Conservation (phyloP, 768 basidiomycete species). For the Ramaria rubella region DNA sequence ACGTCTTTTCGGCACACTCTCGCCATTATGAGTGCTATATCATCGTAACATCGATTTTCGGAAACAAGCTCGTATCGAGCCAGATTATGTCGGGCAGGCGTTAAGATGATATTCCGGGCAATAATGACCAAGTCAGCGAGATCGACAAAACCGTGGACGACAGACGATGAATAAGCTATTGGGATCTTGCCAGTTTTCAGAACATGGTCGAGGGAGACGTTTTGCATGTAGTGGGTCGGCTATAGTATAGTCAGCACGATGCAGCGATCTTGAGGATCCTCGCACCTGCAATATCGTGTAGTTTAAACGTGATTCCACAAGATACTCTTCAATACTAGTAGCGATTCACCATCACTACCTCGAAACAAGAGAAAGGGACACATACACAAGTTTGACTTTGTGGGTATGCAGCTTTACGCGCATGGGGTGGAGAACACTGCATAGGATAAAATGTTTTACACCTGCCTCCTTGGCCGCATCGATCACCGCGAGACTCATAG, state of each 20-base stretch:
- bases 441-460: slow-evolving; percentile 26
- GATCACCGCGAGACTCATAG: slow-evolving; percentile 27
- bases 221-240: slow-evolving; percentile 8
- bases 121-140: slow-evolving; percentile 26
- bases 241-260: not conserved
- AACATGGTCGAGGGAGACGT: not conserved
- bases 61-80: slow-evolving; percentile 31
- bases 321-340: slow-evolving; percentile 25
- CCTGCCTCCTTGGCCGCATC: slow-evolving; percentile 26
- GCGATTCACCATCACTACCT: not conserved
- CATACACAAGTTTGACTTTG: not conserved
- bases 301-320: slow-evolving; percentile 30
- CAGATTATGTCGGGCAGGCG: slow-evolving; percentile 24
- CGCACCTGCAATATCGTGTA: slow-evolving; percentile 31
- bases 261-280: not conserved
- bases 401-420: not conserved
- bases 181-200: slow-evolving; percentile 12
- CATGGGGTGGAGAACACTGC: not conserved
- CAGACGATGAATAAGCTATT: slow-evolving; percentile 19
- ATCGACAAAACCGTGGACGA: slow-evolving; percentile 30
- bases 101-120: slow-evolving; percentile 23
- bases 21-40: slow-evolving; percentile 22
- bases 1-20: slow-evolving; percentile 14
- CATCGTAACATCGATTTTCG: slow-evolving; percentile 23
- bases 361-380: not conserved